phyloP scores from a whole-genome alignment of 2,329 filamentous ascomycete species.

The Colletotrichum sp. region DNA sequence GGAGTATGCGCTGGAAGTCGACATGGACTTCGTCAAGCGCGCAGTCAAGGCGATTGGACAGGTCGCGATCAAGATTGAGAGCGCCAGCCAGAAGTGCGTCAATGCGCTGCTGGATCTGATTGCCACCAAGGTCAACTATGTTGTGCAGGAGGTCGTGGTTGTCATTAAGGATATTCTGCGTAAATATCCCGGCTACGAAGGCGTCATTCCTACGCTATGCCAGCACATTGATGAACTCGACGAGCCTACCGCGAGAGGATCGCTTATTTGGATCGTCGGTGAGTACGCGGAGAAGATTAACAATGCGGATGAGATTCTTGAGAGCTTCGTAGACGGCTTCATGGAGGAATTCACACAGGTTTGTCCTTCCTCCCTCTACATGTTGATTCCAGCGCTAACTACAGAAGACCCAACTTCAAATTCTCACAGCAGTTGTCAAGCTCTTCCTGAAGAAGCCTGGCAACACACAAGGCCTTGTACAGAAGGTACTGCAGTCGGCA shows the following conservation, averaged over 20 bases:
- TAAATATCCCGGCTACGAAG: slow-evolving; percentile 97
- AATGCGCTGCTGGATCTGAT: slow-evolving; percentile 93
- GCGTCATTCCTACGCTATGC: slow-evolving; percentile 95
- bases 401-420: slow-evolving; percentile 89
- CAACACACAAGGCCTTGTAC: slow-evolving; percentile 87
- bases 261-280: slow-evolving; percentile 97
- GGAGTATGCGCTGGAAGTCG: slow-evolving; percentile 96
- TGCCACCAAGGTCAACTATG: slow-evolving; percentile 97
- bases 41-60: slow-evolving; percentile 97
- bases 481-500: slow-evolving; percentile 91
- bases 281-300: slow-evolving; percentile 99
- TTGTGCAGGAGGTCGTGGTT: slow-evolving; percentile 97
- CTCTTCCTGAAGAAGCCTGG: slow-evolving; percentile 97
- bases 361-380: slow-evolving; percentile 29
- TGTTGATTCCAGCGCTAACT: slow-evolving; percentile 13
- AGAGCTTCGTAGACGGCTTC: slow-evolving; percentile 91
- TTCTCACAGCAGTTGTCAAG: slow-evolving; percentile 95
- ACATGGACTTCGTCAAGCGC: slow-evolving; percentile 97
- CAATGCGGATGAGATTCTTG: slow-evolving; percentile 94
- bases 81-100: slow-evolving; percentile 92
- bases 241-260: slow-evolving; percentile 87
- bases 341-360: slow-evolving; percentile 96
- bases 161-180: slow-evolving; percentile 99
- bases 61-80: slow-evolving; percentile 98
- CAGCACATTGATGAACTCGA: slow-evolving; percentile 97